phyloP scores from a whole-genome alignment of 2,329 filamentous ascomycete genomes.

The Pestalotiopsis sp. region DNA sequence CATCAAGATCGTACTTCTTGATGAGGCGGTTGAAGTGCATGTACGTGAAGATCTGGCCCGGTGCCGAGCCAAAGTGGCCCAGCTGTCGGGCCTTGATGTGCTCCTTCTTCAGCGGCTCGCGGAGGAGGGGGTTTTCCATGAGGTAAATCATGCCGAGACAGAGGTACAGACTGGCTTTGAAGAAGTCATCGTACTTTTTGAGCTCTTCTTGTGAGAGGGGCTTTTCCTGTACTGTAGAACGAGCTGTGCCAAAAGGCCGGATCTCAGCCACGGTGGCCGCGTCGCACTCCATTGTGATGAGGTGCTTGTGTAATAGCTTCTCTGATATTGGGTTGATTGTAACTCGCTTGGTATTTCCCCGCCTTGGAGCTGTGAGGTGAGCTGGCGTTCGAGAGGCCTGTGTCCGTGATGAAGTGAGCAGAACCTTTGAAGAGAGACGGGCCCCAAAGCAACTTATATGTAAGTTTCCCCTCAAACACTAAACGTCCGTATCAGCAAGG shows the following conservation, averaged over 20 bases:
- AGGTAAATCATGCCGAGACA: conserved; percentile 82
- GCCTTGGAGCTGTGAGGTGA: neutral
- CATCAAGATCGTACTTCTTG: conserved; percentile 76
- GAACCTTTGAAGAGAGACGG: neutral
- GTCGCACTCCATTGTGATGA: conserved; percentile 14
- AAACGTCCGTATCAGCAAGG: neutral
- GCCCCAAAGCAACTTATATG: neutral
- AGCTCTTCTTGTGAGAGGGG: conserved; percentile 69
- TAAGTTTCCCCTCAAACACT: neutral
- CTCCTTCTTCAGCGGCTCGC: conserved; percentile 66
- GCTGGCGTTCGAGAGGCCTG: neutral
- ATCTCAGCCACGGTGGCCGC: conserved; percentile 54
- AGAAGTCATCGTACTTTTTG: conserved; percentile 70
- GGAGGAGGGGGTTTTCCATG: conserved; percentile 71
- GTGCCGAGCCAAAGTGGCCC: conserved; percentile 78
- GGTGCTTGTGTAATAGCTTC: neutral
- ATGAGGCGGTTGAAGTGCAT: conserved; percentile 83
- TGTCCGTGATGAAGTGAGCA: neutral
- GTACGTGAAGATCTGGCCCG: conserved; percentile 80
- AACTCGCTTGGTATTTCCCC: neutral
- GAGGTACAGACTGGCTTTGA: conserved; percentile 74
- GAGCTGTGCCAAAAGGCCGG: conserved; percentile 64
- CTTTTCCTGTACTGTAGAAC: conserved; percentile 62
- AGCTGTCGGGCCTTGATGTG: conserved; percentile 74
- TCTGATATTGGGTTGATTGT: neutral